Conservation (phyloP, 257 asterid genomes). For the Jacaranda mimosifolia region DNA sequence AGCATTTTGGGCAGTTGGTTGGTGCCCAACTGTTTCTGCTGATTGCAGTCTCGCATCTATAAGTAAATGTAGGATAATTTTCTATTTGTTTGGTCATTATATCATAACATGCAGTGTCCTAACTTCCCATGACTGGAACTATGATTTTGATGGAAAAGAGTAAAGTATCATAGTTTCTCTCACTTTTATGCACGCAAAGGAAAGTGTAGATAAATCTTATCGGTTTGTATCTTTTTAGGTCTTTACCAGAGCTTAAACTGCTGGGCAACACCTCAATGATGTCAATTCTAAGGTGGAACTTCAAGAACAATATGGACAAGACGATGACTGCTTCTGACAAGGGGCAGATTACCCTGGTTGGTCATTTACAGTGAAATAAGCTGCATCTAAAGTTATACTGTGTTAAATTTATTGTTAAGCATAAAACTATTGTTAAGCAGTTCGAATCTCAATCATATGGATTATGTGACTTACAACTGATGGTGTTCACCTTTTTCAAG, state of each 20-base stretch:
- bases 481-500: constrained; percentile 48
- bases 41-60: not conserved
- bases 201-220: constrained; percentile 13
- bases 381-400: constrained; percentile 15
- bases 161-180: constrained; percentile 14
- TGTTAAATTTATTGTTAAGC: too few relatives aligned
- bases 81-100: constrained; percentile 8
- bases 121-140: not conserved
- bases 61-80: not conserved
- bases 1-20: too few relatives aligned
- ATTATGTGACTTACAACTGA: constrained; percentile 34
- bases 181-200: constrained; percentile 31
- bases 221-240: constrained; percentile 55
- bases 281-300: constrained; percentile 83
- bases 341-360: constrained; percentile 82
- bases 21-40: not conserved
- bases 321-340: constrained; percentile 80
- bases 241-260: constrained; percentile 71
- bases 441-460: constrained; percentile 24
- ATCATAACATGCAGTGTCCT: not conserved
- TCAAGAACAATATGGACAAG: constrained; percentile 80
- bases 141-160: not conserved
- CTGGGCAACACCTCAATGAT: constrained; percentile 74
- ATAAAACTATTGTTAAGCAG: constrained; percentile 17
- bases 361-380: constrained; percentile 39